Conservation (phyloP, 148 eudicot genomes). For the Fallopia convolvulus region DNA sequence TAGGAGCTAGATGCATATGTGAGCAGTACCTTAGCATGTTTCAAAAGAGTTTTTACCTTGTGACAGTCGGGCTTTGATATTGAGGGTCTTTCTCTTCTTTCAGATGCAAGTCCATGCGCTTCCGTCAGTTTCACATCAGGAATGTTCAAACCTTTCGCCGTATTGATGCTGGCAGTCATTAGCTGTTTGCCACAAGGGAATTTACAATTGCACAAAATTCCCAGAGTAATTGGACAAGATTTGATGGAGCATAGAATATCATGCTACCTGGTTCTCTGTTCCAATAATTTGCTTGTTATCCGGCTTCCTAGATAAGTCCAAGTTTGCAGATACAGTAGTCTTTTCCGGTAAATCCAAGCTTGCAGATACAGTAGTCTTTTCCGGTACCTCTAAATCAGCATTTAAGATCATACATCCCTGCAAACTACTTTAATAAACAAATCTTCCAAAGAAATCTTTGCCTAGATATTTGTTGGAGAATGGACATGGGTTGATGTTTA, state of each 20-base stretch:
- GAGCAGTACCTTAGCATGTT: not conserved
- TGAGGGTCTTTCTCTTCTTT: not conserved
- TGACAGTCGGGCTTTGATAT: not conserved
- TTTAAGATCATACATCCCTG: not conserved
- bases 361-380: conserved; percentile 5
- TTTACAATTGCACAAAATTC: not conserved
- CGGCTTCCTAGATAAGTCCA: not conserved
- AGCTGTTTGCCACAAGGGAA: not conserved
- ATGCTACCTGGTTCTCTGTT: conserved; percentile 8
- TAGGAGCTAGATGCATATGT: not conserved
- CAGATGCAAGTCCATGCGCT: not conserved
- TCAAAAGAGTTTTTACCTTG: not conserved
- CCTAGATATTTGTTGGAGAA: too few species aligned
- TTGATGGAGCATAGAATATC: not conserved
- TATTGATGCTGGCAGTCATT: not conserved
- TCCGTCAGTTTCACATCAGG: not conserved
- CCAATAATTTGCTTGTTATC: conserved; percentile 1
- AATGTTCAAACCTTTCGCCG: not conserved
- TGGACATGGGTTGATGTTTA: too few species aligned
- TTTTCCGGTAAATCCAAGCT: not conserved
- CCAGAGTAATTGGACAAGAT: not conserved
- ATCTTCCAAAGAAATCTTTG: too few species aligned
- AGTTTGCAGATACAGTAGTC: conserved; percentile 7
- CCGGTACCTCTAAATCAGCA: not conserved
- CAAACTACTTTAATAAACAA: not conserved